These are phyloP conservation scores for Penicillium decumbens DNA, from an alignment of 2,329 filamentous ascomycete species.

Conservation along the genomic window DNA sequence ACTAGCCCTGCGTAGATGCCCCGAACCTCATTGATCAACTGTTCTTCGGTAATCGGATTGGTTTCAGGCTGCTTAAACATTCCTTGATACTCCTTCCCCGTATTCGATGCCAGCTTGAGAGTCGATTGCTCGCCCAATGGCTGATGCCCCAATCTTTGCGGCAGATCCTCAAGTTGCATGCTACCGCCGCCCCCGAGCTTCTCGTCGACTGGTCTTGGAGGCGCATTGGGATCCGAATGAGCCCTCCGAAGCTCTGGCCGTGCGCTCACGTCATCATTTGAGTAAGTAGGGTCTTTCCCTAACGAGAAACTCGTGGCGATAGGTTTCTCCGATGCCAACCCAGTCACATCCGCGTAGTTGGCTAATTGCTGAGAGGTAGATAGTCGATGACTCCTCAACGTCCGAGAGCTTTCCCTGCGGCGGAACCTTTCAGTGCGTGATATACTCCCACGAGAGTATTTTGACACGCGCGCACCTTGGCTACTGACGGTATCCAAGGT, in stretches of 20 bases:
- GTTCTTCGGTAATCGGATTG: constrained; percentile 67
- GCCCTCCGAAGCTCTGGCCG: background rate
- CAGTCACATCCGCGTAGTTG: constrained; percentile 1
- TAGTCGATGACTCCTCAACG: background rate
- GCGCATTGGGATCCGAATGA: constrained; percentile 1
- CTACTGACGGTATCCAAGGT: constrained; percentile 11
- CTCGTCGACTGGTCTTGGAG: background rate
- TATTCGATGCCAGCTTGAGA: background rate
- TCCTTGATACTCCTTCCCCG: constrained; percentile 11
- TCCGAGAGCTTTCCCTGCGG: constrained; percentile 3
- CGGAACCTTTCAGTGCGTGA: constrained; percentile 7
- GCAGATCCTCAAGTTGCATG: background rate
- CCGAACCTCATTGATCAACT: constrained; percentile 69
- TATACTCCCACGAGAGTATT: constrained; percentile 6
- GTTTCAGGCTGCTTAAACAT: constrained; percentile 58
- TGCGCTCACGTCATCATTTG: background rate
- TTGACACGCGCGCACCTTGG: constrained; percentile 6
- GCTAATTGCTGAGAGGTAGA: background rate
- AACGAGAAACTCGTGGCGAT: background rate
- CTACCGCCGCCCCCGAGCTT: background rate
- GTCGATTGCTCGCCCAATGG: background rate
- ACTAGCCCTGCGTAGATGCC: constrained; percentile 67
- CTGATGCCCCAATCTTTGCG: background rate
- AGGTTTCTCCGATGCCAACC: background rate
- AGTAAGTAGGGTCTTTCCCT: background rate